A percentile compares a stretch with the other conserved stretches of the same genome.
phyloP scores from a whole-genome alignment of 139 green algal genomes.

The Chlamydomonas eustigma region DNA sequence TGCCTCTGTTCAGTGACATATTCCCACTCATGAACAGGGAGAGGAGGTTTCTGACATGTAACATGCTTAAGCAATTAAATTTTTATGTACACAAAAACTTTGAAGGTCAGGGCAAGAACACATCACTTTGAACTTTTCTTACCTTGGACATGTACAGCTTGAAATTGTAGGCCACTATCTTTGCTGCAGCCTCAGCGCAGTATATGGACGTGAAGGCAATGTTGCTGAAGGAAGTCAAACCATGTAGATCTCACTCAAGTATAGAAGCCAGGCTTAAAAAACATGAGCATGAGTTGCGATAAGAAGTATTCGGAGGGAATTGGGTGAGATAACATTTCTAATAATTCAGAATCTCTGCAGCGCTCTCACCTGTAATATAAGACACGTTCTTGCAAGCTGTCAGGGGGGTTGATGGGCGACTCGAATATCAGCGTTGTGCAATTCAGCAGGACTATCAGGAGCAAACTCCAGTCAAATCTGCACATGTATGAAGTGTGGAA shows the following conservation, averaged over 20 bases:
- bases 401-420: neutral
- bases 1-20: too few relatives aligned
- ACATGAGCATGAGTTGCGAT: too few relatives aligned
- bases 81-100: too few relatives aligned
- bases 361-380: constrained; percentile 12
- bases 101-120: too few relatives aligned
- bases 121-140: too few relatives aligned
- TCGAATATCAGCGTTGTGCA: neutral
- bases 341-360: too few relatives aligned
- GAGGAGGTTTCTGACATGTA: too few relatives aligned
- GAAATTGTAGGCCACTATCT: constrained; percentile 67
- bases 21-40: too few relatives aligned
- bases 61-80: too few relatives aligned
- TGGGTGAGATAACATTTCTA: too few relatives aligned
- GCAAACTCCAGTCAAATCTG: neutral
- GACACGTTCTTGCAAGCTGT: neutral
- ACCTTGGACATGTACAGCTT: constrained; percentile 54
- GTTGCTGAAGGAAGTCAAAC: constrained; percentile 24
- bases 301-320: too few relatives aligned
- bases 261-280: neutral
- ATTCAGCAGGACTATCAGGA: neutral
- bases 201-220: constrained; percentile 60
- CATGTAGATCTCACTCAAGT: neutral
- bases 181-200: constrained; percentile 55
- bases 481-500: too few relatives aligned